Evolutionary conservation across 352 stramenopile species (phyloP).

Genomic region (Globisporangium orthogonon): DNA sequence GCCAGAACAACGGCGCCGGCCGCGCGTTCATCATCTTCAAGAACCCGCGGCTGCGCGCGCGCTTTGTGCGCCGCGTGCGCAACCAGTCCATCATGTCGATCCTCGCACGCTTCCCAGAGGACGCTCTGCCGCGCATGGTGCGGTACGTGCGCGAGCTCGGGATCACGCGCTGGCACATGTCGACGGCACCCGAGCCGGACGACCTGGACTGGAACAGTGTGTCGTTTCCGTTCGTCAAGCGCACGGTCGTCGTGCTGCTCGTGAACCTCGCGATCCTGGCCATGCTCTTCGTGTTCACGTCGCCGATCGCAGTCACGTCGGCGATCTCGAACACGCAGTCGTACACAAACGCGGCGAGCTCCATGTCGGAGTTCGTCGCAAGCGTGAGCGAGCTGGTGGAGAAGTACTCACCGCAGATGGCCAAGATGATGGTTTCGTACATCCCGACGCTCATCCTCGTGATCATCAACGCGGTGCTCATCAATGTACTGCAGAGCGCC

Average conservation of each 20-base stretch:
- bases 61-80: constrained; percentile 68
- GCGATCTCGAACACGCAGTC: constrained; percentile 68
- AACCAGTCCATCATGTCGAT: constrained; percentile 77
- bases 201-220: constrained; percentile 86
- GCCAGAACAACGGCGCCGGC: constrained; percentile 63
- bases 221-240: constrained; percentile 76
- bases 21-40: constrained; percentile 83
- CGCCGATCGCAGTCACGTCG: constrained; percentile 75
- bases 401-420: constrained; percentile 69
- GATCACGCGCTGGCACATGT: constrained; percentile 73
- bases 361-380: constrained; percentile 61
- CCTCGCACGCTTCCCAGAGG: constrained; percentile 60
- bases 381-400: constrained; percentile 49
- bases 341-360: constrained; percentile 53
- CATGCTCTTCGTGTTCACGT: constrained; percentile 79
- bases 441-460: constrained; percentile 82
- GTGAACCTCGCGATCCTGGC: constrained; percentile 75
- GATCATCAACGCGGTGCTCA: constrained; percentile 80
- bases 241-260: constrained; percentile 56
- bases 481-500: constrained; percentile 80
- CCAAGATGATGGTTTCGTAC: constrained; percentile 72
- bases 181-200: constrained; percentile 67
- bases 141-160: constrained; percentile 73
- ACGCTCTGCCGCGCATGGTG: constrained; percentile 48
- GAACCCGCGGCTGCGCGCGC: constrained; percentile 53